Base-by-base conservation (phyloP, 768 basidiomycete species). In the Amanita fuliginea region DNA sequence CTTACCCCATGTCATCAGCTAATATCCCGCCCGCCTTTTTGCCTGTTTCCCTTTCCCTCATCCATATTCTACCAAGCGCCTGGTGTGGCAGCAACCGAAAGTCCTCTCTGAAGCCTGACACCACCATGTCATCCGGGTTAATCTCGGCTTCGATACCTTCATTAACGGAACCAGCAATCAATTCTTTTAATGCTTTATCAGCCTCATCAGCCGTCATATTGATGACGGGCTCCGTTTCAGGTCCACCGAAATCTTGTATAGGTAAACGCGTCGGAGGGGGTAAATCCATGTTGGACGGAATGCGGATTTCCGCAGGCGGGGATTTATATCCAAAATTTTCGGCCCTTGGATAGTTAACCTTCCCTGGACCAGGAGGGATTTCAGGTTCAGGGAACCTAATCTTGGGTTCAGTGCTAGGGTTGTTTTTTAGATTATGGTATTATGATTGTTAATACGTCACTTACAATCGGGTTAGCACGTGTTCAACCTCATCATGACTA, bases 1-100 rank as follows among this genome's bases (percentile, higher is more conserved):
- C 72, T 43, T 57, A 84, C 86, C 86, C 87, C 84, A 89, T 89
- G 58, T 88, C 88, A 61, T 97, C 93, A 4, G 92, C 92, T 11
- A 96, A 67, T 55, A 97, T 92, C 0, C 95, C 95, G 1, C 95
- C 94, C 6, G 59, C 69, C 56, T 83, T 80, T 64, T 88, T 89
- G 28, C 78, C 81, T 6, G 73, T 63, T 64, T 98, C 95, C 16
- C 94, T 75, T 6, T 82, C 78, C 19, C 70, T 70, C 86, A 99
- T 93, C 94, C 94, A 99, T 21, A 65, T 64, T 0, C 92, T 74
- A 18, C 91, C 90, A 42, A 87, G 67, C 7, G 96, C 71, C 57
- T 99, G 96, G 64, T 97, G 94, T 2, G 90, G 86, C 55, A 95
- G 70, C 18, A 98, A 69, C 39, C 59, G 69, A 18, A 91, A 76